phyloP scores from a whole-genome alignment of 208 protist genomes.

The Leishmania guyanensis region DNA sequence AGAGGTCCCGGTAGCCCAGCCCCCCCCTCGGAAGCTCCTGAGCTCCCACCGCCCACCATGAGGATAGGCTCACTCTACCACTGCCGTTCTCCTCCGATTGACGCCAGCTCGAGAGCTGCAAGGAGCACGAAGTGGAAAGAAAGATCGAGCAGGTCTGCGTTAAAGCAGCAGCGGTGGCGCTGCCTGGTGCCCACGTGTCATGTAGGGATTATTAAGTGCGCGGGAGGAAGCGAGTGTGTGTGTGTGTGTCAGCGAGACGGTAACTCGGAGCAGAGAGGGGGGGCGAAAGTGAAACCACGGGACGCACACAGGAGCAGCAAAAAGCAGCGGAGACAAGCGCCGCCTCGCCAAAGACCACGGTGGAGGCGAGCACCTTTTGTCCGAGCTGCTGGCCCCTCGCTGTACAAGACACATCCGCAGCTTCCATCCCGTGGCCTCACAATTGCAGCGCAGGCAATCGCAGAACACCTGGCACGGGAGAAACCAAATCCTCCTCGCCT shows the following conservation, averaged over 20 bases:
- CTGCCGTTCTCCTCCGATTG: neutral
- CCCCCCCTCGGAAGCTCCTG: conserved; percentile 1
- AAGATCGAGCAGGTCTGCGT: neutral
- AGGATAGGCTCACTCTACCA: neutral
- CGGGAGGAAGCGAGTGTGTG: neutral
- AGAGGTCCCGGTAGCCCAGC: conserved; percentile 14
- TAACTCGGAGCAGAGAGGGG: neutral
- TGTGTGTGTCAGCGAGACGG: neutral
- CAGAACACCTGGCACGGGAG: no score
- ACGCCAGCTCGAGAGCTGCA: neutral
- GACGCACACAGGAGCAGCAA: no score
- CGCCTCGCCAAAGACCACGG: no score
- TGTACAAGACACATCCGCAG: no score
- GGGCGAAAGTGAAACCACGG: no score
- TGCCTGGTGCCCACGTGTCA: neutral
- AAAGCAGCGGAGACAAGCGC: no score
- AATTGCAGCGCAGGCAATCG: no score
- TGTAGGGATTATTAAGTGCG: no score
- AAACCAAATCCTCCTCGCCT: no score
- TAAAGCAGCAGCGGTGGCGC: neutral
- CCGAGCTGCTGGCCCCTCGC: no score
- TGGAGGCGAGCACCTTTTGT: no score
- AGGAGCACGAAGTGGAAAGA: neutral
- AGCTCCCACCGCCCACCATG: neutral
- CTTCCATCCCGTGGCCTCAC: no score